Evolutionary conservation across 2,329 filamentous ascomycete species (phyloP), one percentile per base, ranked within the genome.

Genomic region (Trichoderma aggressivum): DNA sequence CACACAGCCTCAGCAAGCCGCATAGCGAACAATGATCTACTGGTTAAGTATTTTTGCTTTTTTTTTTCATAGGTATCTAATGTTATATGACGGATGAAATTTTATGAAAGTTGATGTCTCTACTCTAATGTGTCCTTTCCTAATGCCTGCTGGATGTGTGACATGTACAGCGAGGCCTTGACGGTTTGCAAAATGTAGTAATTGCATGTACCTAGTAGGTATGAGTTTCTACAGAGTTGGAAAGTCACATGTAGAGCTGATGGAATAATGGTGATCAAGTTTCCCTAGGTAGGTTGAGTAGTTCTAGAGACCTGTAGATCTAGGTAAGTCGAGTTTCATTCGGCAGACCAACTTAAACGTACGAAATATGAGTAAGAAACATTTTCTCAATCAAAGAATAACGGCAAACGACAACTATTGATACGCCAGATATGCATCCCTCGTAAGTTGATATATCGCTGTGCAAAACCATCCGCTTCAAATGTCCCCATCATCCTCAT

Each of bases 81-180:
- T 56, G 26, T 32, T 63, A 63, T 59, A 60, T 30, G 39, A 70
- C 60, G n/a, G 50, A 72, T 68, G 67, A 53, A 43, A 61, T 64
- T n/a, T 43, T 50, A 71, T 47, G 70, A 71, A 71, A 56, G 34
- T 21, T 32, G 36, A 26, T 70, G 16, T 39, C 6, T 47, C 16
- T 28, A 55, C 24, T 59, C 11, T n/a, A 34, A 43, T 43, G 8
- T 59, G 2, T 2, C n/a, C n/a, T 34, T 12, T 53, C 47, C 24
- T 14, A 1, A 12, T 11, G 4, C 47, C 3, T 53, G 47, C 21
- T 5, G 24, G 11, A 53, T 24, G 11, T 24, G 47, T 53, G 21
- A 53, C 47, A 53, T 53, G 47, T 14, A 24, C 10, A 21, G n/a
- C 10, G 11, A 50, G 4, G 10, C 10, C 18, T 11, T 50, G n/a